These are phyloP conservation scores for Coemansia umbellata DNA, from an alignment of 192 early-diverging fungal species.

Conservation along the genomic window DNA sequence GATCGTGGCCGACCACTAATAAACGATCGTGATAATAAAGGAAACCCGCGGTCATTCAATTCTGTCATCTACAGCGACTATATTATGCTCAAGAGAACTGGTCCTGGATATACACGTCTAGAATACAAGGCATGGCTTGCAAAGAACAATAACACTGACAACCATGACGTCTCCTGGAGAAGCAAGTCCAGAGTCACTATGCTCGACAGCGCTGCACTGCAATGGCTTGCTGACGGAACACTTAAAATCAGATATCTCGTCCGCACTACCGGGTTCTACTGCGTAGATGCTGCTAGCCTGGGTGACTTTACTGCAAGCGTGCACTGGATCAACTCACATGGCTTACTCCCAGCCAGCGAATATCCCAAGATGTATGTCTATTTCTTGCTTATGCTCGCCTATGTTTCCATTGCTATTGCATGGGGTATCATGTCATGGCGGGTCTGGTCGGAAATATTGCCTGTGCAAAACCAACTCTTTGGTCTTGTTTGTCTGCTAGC, in stretches of 20 bases:
- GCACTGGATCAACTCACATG: slow-evolving; percentile 75
- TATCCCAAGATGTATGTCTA: slow-evolving; percentile 92
- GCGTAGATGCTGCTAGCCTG: slow-evolving; percentile 51
- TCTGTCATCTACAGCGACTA: slow-evolving; percentile 44
- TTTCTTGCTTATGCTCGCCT: slow-evolving; percentile 67
- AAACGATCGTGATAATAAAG: slow-evolving; percentile 38
- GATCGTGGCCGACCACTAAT: slow-evolving; percentile 58
- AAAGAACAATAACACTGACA: slow-evolving; percentile 32
- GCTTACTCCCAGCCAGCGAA: slow-evolving; percentile 76
- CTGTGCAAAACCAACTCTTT: slow-evolving; percentile 87
- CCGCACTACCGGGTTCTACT: slow-evolving; percentile 81
- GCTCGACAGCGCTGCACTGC: slow-evolving; percentile 43
- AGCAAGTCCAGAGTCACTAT: slow-evolving; percentile 18
- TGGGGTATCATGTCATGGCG: slow-evolving; percentile 79
- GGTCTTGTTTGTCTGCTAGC: slow-evolving; percentile 81
- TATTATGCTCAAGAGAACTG: slow-evolving; percentile 35
- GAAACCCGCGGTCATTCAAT: slow-evolving; percentile 30
- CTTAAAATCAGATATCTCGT: slow-evolving; percentile 60
- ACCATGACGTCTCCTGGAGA: slow-evolving; percentile 16
- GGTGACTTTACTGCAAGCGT: slow-evolving; percentile 56
- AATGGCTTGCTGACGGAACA: slow-evolving; percentile 32
- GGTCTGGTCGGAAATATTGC: slow-evolving; percentile 86
- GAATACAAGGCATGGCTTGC: slow-evolving; percentile 22
- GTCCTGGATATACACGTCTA: slow-evolving; percentile 34
- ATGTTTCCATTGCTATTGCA: slow-evolving; percentile 64